A percentile compares a stretch with the other conserved stretches of the same genome.
Evolutionary conservation across 2,329 filamentous ascomycete genomes (phyloP).

Genomic region (Cladosporium sphaerospermum): DNA sequence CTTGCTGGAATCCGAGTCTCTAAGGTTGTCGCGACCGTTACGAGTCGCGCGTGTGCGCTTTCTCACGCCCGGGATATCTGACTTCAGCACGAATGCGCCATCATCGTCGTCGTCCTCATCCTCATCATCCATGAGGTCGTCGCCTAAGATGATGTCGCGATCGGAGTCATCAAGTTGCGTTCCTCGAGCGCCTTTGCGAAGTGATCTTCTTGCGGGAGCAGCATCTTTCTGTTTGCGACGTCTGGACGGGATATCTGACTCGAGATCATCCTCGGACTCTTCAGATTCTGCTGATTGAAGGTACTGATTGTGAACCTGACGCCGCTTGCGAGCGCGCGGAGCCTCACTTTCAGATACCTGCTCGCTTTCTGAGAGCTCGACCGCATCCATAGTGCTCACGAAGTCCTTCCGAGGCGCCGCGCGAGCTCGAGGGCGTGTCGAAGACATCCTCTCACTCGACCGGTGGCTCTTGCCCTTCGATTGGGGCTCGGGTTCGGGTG

Average conservation of each 20-base stretch:
- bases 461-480: background rate
- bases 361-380: conserved; percentile 21
- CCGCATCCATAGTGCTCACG: conserved; percentile 25
- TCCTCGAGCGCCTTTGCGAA: background rate
- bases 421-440: conserved; percentile 17
- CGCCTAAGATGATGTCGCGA: background rate
- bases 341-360: conserved; percentile 16
- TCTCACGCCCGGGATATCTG: conserved; percentile 34
- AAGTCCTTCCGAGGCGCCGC: conserved; percentile 16
- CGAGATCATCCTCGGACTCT: conserved; percentile 17
- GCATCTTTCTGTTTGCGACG: background rate
- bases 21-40: background rate
- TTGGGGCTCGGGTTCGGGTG: conserved; percentile 10
- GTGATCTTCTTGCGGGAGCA: background rate
- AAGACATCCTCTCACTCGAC: conserved; percentile 18
- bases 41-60: conserved; percentile 19
- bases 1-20: conserved; percentile 14
- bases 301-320: conserved; percentile 20
- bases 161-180: conserved; percentile 8
- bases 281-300: conserved; percentile 17
- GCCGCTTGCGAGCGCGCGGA: conserved; percentile 18
- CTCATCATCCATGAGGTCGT: conserved; percentile 19
- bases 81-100: conserved; percentile 28
- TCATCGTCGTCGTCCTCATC: conserved; percentile 24
- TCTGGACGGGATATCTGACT: background rate